phyloP scores from a whole-genome alignment of 495 filamentous ascomycete species.

The Podospora pseudoanserina region DNA sequence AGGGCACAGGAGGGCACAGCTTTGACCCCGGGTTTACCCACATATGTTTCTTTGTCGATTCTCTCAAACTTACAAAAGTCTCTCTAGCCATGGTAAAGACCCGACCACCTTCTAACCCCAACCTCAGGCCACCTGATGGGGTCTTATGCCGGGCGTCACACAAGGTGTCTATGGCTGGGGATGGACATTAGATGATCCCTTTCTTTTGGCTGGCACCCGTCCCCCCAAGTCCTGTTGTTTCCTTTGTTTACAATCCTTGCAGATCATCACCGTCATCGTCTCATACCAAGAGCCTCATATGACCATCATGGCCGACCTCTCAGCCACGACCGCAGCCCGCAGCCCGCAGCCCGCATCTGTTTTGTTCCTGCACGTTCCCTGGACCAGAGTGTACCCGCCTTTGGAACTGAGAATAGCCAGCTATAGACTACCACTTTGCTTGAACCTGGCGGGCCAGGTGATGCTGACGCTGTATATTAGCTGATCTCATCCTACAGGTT shows the following conservation, averaged over 20 bases:
- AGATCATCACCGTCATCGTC: neutral
- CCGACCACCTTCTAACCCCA: neutral
- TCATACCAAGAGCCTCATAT: neutral
- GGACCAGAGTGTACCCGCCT: neutral
- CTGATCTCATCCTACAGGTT: neutral
- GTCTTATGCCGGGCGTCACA: neutral
- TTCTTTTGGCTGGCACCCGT: neutral
- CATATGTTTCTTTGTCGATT: neutral
- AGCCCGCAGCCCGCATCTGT: neutral
- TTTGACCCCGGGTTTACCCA: neutral
- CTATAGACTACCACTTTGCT: neutral
- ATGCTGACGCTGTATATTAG: slow-evolving; percentile 4
- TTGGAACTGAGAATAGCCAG: neutral
- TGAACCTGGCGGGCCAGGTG: neutral
- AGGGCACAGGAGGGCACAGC: neutral
- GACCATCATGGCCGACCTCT: neutral
- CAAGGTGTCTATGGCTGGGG: too few relatives aligned
- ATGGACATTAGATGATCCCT: neutral
- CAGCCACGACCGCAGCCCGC: neutral
- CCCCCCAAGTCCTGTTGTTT: neutral
- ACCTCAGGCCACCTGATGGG: neutral
- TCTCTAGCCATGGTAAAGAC: neutral
- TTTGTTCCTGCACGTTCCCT: neutral
- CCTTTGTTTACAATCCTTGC: neutral
- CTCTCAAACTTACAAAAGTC: neutral